Percentiles rank a stretch among this genome's conserved stretches.
Evolutionary conservation across 2,329 filamentous ascomycete genomes (phyloP).

Genomic region (Emergomyces orientalis): DNA sequence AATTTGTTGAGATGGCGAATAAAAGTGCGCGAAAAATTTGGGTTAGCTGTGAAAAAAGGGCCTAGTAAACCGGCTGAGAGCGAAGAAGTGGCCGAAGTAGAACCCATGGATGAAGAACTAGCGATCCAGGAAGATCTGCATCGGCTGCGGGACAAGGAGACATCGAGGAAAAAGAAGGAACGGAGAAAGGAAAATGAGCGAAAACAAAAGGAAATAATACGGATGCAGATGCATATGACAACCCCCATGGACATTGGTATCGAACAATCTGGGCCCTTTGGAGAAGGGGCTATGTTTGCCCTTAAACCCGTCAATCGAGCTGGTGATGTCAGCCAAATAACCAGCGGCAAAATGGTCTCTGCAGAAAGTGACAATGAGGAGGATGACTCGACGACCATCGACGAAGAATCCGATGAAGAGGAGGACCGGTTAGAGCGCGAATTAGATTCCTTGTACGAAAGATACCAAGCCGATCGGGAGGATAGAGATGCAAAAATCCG

Average conservation of each 20-base stretch:
- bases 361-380: constrained; percentile 54
- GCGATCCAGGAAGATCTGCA: constrained; percentile 82
- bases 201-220: constrained; percentile 88
- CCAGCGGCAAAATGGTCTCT: constrained; percentile 67
- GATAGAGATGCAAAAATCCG: constrained; percentile 77
- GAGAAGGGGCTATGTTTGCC: constrained; percentile 76
- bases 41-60: constrained; percentile 66
- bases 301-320: constrained; percentile 73
- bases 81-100: constrained; percentile 73
- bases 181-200: constrained; percentile 81
- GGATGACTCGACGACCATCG: constrained; percentile 48
- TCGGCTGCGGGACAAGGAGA: constrained; percentile 69
- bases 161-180: constrained; percentile 68
- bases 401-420: constrained; percentile 61
- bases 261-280: constrained; percentile 70
- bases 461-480: constrained; percentile 71
- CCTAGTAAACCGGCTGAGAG: constrained; percentile 36
- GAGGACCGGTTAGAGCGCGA: constrained; percentile 74
- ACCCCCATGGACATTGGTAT: constrained; percentile 92
- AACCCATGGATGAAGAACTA: constrained; percentile 89
- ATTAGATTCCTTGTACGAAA: constrained; percentile 77
- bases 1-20: constrained; percentile 80
- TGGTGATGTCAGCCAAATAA: constrained; percentile 57
- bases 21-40: constrained; percentile 82
- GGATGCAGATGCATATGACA: constrained; percentile 95